Conservation (phyloP, 2,329 filamentous ascomycete species). For the Alternaria infectoria region DNA sequence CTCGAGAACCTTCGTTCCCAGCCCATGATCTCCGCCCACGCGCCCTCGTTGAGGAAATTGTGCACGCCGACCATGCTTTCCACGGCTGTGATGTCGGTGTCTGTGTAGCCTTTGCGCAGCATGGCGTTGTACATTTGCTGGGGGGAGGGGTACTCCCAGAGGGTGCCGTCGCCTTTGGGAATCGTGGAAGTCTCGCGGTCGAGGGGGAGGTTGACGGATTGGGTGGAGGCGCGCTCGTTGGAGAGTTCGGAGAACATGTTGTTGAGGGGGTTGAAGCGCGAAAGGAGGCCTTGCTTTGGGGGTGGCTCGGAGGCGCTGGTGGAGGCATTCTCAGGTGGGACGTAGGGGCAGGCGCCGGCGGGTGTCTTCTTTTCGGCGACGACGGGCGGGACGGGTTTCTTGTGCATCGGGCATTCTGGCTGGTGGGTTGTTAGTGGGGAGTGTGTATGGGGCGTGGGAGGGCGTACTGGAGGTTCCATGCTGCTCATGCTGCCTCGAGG, state of each 20-base stretch:
- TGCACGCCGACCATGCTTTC: slow-evolving; percentile 98
- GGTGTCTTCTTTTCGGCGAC: slow-evolving; percentile 39
- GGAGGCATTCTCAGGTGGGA: slow-evolving; percentile 47
- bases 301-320: slow-evolving; percentile 41
- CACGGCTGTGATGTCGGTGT: slow-evolving; percentile 91
- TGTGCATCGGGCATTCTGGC: slow-evolving; percentile 75
- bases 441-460: slow-evolving; percentile 14
- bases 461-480: slow-evolving; percentile 62
- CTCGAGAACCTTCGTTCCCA: slow-evolving; percentile 83
- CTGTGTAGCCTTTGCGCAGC: slow-evolving; percentile 91
- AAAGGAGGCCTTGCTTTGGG: slow-evolving; percentile 60
- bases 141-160: slow-evolving; percentile 97
- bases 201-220: slow-evolving; percentile 76
- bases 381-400: slow-evolving; percentile 47
- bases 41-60: slow-evolving; percentile 97
- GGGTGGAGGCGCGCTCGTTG: slow-evolving; percentile 75
- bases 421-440: slow-evolving; percentile 43
- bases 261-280: slow-evolving; percentile 81
- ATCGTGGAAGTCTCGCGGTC: slow-evolving; percentile 87
- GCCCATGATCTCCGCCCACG: slow-evolving; percentile 91
- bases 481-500: slow-evolving; percentile 54
- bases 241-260: slow-evolving; percentile 93
- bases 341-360: slow-evolving; percentile 58
- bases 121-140: slow-evolving; percentile 99
- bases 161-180: slow-evolving; percentile 78